phyloP scores from a whole-genome alignment of 192 early-diverging fungal species.

The Martensiomyces pterosporus region DNA sequence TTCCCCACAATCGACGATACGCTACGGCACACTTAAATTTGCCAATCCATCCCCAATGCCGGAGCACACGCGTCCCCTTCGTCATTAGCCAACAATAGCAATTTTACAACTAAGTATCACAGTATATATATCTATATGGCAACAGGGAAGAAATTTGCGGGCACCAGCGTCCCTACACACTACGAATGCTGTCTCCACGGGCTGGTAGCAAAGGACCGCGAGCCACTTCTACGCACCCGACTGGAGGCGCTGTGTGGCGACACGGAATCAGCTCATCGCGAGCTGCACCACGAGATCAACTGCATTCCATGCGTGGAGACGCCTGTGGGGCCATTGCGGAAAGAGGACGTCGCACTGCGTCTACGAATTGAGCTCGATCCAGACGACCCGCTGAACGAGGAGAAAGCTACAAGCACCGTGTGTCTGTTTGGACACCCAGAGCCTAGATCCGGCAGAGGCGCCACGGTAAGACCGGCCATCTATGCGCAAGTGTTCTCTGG shows the following conservation, averaged over 20 bases:
- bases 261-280: conserved; percentile 51
- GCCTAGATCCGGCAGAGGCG: conserved; percentile 57
- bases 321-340: conserved; percentile 62
- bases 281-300: conserved; percentile 65
- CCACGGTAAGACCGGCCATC: conserved; percentile 60
- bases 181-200: conserved; percentile 61
- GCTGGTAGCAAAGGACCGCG: conserved; percentile 39
- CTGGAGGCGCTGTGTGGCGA: conserved; percentile 65
- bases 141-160: conserved; percentile 34
- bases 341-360: conserved; percentile 69
- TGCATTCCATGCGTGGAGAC: conserved; percentile 67
- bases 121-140: no score
- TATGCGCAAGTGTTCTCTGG: conserved; percentile 59
- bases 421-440: conserved; percentile 67
- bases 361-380: conserved; percentile 52
- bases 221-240: conserved; percentile 58
- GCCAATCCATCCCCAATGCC: no score
- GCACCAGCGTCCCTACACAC: conserved; percentile 26
- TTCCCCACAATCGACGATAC: no score
- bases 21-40: no score
- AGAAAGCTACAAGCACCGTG: conserved; percentile 57
- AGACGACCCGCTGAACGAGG: conserved; percentile 28
- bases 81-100: no score
- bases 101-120: no score
- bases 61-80: no score